phyloP scores from a whole-genome alignment of 331 rosid genomes.

The Phaseolus coccineus region DNA sequence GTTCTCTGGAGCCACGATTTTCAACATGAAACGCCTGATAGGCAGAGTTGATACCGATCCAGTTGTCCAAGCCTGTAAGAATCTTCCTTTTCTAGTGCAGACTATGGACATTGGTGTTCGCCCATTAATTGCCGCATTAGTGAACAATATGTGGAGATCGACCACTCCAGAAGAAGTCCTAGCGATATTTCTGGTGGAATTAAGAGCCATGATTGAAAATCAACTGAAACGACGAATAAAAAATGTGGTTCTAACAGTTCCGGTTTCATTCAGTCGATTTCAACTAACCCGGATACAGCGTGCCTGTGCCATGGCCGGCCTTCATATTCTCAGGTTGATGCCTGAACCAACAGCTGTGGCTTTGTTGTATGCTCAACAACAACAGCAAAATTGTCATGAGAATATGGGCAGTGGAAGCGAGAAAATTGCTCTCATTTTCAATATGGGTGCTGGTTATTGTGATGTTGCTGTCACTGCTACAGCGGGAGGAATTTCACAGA shows the following conservation, averaged over 20 bases:
- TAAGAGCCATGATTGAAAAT: slow-evolving; percentile 69
- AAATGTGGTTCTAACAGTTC: slow-evolving; percentile 80
- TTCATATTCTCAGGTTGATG: slow-evolving; percentile 78
- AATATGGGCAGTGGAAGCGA: slow-evolving; percentile 67
- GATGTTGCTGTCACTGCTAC: slow-evolving; percentile 85
- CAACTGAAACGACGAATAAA: slow-evolving; percentile 66
- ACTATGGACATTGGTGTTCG: slow-evolving; percentile 86
- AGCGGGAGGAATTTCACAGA: slow-evolving; percentile 85
- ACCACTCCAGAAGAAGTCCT: slow-evolving; percentile 86
- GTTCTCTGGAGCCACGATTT: slow-evolving; percentile 80
- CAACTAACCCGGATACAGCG: slow-evolving; percentile 80
- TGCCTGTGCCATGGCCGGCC: slow-evolving; percentile 95
- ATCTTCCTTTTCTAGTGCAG: slow-evolving; percentile 90
- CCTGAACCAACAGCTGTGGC: slow-evolving; percentile 98
- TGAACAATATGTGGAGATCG: slow-evolving; percentile 81
- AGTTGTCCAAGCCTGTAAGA: slow-evolving; percentile 72
- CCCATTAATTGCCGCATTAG: slow-evolving; percentile 82
- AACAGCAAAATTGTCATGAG: slow-evolving; percentile 64
- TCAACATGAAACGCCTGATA: slow-evolving; percentile 89
- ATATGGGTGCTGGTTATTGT: slow-evolving; percentile 91
- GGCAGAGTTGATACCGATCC: slow-evolving; percentile 94
- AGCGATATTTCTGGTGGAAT: slow-evolving; percentile 75
- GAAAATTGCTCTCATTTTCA: slow-evolving; percentile 83
- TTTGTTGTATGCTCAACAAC: slow-evolving; percentile 77
- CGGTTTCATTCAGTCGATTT: slow-evolving; percentile 87